phyloP scores from a whole-genome alignment of 1,284 basidiomycete species.

The Trichosporon asahii region DNA sequence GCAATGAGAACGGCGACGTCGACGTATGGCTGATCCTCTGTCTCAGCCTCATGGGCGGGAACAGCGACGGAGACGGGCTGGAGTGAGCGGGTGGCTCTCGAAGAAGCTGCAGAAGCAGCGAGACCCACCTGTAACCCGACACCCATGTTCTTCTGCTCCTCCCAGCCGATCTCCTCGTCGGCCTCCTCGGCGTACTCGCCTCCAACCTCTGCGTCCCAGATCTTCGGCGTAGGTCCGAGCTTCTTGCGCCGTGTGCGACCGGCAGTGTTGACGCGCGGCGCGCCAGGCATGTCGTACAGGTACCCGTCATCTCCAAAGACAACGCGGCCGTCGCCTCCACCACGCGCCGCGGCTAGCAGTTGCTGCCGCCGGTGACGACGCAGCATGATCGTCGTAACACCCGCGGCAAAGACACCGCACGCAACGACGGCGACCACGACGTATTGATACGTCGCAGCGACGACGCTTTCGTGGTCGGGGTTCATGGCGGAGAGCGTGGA shows the following conservation, averaged over 20 bases:
- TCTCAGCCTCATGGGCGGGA: slow-evolving; percentile 6
- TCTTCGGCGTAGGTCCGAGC: slow-evolving; percentile 17
- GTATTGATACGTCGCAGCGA: slow-evolving; percentile 28
- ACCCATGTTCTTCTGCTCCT: slow-evolving; percentile 7
- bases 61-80: slow-evolving; percentile 14
- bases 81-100: not conserved
- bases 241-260: not conserved
- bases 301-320: slow-evolving; percentile 12
- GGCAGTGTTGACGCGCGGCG: not conserved
- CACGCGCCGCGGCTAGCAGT: slow-evolving; percentile 6
- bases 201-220: slow-evolving; percentile 20
- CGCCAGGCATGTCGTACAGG: slow-evolving; percentile 11
- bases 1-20: slow-evolving; percentile 25
- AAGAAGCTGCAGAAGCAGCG: too few relatives aligned
- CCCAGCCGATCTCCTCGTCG: slow-evolving; percentile 4
- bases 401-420: slow-evolving; percentile 27
- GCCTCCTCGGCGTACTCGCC: not conserved
- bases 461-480: slow-evolving; percentile 2
- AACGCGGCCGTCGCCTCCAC: slow-evolving; percentile 12
- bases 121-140: not conserved
- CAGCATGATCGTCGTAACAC: slow-evolving; percentile 27
- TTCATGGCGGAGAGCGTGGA: not conserved
- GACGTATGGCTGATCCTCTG: slow-evolving; percentile 2
- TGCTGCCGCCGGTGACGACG: slow-evolving; percentile 21
- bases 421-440: slow-evolving; percentile 35